These are phyloP conservation scores for Lachancea meyersii DNA, from an alignment of 805 yeast species.

Conservation along the genomic window DNA sequence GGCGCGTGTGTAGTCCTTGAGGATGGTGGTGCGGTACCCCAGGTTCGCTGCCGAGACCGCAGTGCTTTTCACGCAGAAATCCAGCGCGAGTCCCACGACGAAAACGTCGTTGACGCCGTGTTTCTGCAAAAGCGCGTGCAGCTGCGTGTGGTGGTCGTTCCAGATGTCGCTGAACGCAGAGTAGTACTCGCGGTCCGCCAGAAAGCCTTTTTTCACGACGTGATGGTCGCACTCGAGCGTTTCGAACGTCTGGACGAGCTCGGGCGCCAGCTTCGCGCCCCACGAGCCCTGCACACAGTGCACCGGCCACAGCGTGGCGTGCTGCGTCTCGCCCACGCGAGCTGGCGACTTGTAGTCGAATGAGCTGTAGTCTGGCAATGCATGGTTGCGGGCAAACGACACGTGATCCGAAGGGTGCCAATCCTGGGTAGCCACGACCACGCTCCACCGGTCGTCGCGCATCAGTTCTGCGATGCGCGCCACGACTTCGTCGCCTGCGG, in stretches of 20 bases:
- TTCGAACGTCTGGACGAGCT: constrained; percentile 35
- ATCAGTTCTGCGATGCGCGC: constrained; percentile 45
- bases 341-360: constrained; percentile 48
- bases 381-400: constrained; percentile 74
- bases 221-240: constrained; percentile 34
- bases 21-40: constrained; percentile 62
- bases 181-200: constrained; percentile 73
- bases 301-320: constrained; percentile 71
- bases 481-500: constrained; percentile 54
- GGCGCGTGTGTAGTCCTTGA: constrained; percentile 50
- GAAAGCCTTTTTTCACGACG: constrained; percentile 64
- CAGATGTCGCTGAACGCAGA: constrained; percentile 82
- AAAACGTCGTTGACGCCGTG: constrained; percentile 53
- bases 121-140: constrained; percentile 42
- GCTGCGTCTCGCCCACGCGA: constrained; percentile 33
- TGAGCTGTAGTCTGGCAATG: constrained; percentile 43
- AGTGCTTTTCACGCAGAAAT: constrained; percentile 75
- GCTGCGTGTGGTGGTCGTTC: constrained; percentile 63
- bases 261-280: constrained; percentile 60
- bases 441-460: constrained; percentile 46
- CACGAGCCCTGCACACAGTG: constrained; percentile 72
- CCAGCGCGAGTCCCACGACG: constrained; percentile 80
- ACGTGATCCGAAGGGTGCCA: constrained; percentile 81
- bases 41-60: constrained; percentile 57
- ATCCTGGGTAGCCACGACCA: constrained; percentile 70